Percentiles rank a stretch among this genome's conserved stretches.
phyloP scores from a whole-genome alignment of 495 filamentous ascomycete species.

The Neurospora pannonica region DNA sequence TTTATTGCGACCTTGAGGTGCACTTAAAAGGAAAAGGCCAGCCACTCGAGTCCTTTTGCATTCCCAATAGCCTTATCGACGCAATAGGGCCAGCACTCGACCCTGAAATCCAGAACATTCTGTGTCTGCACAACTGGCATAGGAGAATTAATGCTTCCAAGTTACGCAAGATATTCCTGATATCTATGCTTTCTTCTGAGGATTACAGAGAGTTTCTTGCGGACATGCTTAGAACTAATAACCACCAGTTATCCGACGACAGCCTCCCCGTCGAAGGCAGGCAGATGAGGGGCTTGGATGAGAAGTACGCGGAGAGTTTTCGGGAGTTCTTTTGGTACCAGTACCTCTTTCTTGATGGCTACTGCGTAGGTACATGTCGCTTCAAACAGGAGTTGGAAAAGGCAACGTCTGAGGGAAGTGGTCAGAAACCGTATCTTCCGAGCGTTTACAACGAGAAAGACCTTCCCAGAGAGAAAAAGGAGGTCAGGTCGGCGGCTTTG shows the following conservation, averaged over 20 bases:
- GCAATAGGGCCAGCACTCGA: not conserved
- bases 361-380: not conserved
- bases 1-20: not conserved
- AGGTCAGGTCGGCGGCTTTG: not conserved
- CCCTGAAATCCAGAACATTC: not conserved
- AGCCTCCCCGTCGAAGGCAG: not conserved
- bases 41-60: not conserved
- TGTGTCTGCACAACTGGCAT: not conserved
- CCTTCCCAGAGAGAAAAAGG: not conserved
- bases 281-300: not conserved
- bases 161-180: not conserved
- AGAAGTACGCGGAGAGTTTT: not conserved
- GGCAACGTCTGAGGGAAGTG: not conserved
- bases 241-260: not conserved
- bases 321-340: not conserved
- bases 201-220: not conserved
- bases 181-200: not conserved
- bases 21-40: not conserved
- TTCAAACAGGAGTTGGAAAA: not conserved
- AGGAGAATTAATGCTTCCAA: not conserved
- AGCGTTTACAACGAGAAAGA: not conserved
- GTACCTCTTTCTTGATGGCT: not conserved
- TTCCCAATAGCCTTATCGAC: not conserved
- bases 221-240: not conserved
- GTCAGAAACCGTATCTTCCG: not conserved